These are phyloP conservation scores for Suillus sp. DNA, from an alignment of 768 basidiomycete species.

Conservation along the genomic window DNA sequence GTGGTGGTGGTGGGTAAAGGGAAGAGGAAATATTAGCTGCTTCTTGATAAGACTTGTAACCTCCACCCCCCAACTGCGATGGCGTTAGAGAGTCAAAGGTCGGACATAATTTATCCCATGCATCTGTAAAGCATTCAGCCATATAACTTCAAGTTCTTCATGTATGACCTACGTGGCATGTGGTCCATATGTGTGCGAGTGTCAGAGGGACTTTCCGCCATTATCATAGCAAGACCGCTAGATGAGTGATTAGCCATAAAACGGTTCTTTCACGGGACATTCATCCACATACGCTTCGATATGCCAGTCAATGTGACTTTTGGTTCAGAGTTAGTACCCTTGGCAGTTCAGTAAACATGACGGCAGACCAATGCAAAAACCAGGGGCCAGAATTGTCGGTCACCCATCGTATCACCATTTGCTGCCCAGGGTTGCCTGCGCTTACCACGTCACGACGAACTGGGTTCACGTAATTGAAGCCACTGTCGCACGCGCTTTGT, in stretches of 20 bases:
- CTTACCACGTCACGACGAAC: constrained; percentile 41
- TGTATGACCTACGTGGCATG: background rate
- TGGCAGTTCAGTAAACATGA: background rate
- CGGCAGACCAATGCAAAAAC: constrained; percentile 31
- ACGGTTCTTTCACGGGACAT: background rate
- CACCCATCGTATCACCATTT: constrained; percentile 55
- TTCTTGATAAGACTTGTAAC: constrained; percentile 17
- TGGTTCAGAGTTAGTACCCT: background rate
- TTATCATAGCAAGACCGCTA: constrained; percentile 34
- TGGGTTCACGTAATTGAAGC: constrained; percentile 17
- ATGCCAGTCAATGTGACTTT: constrained; percentile 25
- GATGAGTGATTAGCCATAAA: background rate
- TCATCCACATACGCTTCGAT: constrained; percentile 18
- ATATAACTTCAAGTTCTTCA: background rate
- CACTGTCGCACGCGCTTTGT: constrained; percentile 14
- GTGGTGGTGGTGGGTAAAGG: constrained; percentile 15
- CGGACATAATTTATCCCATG: constrained; percentile 31
- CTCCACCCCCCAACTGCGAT: constrained; percentile 25
- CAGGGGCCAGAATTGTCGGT: constrained; percentile 69
- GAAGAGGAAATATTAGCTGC: constrained; percentile 23
- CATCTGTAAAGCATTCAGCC: constrained; percentile 14
- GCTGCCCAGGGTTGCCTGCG: constrained; percentile 33
- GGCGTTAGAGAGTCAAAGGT: constrained; percentile 20
- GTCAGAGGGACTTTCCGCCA: constrained; percentile 29
- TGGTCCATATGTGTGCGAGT: background rate